A percentile compares a stretch with the other conserved stretches of the same genome.
Conservation (phyloP, 108 stramenopile genomes). For the Bacterosira constricta region DNA sequence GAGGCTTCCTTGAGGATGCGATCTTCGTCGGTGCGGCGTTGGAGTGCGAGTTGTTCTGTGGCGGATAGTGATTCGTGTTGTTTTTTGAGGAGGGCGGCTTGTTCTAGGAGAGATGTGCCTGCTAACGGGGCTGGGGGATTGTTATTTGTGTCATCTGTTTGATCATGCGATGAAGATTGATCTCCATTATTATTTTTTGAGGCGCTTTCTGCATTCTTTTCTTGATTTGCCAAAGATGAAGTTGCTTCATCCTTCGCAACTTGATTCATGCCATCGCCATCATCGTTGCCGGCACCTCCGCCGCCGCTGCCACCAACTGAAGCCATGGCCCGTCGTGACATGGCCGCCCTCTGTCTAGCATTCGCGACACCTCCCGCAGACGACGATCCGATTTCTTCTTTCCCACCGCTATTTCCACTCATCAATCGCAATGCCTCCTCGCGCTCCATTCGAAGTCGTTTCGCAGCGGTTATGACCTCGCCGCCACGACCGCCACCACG, state of each 20-base stretch:
- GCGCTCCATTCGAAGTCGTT: conserved; percentile 52
- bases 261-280: neutral
- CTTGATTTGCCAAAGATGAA: neutral
- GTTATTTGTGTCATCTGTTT: conserved; percentile 18
- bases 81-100: conserved; percentile 81
- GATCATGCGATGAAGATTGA: neutral
- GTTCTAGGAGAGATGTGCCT: conserved; percentile 73
- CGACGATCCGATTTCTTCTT: neutral
- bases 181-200: neutral
- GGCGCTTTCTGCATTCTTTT: neutral
- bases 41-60: conserved; percentile 59
- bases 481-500: neutral
- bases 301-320: conserved; percentile 34
- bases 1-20: conserved; percentile 93
- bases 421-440: conserved; percentile 47
- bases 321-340: conserved; percentile 33
- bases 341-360: conserved; percentile 42
- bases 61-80: conserved; percentile 57
- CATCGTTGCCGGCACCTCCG: neutral
- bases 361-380: conserved; percentile 20
- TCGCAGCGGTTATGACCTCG: conserved; percentile 48
- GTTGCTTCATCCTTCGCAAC: neutral
- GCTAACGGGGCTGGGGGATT: neutral
- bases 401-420: conserved; percentile 14
- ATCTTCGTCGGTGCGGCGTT: conserved; percentile 81